phyloP scores from a whole-genome alignment of 108 stramenopile genomes.

The Nitzschia putrida region DNA sequence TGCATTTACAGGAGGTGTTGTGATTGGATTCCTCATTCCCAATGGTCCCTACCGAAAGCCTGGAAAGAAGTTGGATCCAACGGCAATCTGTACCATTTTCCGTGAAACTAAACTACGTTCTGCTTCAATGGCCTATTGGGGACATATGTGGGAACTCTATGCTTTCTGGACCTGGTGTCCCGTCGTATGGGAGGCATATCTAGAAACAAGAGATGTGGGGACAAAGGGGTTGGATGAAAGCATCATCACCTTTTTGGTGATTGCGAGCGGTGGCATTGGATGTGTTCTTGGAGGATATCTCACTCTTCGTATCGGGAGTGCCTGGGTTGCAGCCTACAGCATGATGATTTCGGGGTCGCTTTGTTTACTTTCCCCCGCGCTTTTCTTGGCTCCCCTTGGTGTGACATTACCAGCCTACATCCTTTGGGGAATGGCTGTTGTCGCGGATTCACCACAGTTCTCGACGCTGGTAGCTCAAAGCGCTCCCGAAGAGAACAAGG shows the following conservation, averaged over 20 bases:
- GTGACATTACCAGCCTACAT: constrained; percentile 24
- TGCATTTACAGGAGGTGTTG: constrained; percentile 21
- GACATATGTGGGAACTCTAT: constrained; percentile 56
- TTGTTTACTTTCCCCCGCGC: constrained; percentile 24
- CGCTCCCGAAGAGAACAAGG: constrained; percentile 24
- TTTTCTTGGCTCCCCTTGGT: constrained; percentile 9
- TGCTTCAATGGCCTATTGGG: constrained; percentile 46
- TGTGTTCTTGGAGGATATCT: constrained; percentile 30
- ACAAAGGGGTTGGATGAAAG: not conserved
- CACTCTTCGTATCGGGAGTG: constrained; percentile 11
- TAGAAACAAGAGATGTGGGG: constrained; percentile 5
- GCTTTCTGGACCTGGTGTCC: constrained; percentile 49
- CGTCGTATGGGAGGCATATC: constrained; percentile 18
- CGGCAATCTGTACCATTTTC: constrained; percentile 14
- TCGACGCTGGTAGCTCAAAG: constrained; percentile 25
- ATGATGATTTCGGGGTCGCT: constrained; percentile 10
- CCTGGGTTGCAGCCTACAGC: constrained; percentile 14
- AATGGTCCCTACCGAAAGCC: constrained; percentile 27
- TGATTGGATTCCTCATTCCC: constrained; percentile 19
- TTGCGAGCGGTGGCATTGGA: constrained; percentile 26
- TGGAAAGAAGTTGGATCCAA: constrained; percentile 17
- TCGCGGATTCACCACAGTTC: constrained; percentile 50
- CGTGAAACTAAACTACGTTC: constrained; percentile 6
- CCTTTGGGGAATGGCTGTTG: constrained; percentile 44
- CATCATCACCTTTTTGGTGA: constrained; percentile 23